Evolutionary conservation across 2,329 filamentous ascomycete species (phyloP), one percentile per base, ranked within the genome.

Genomic region (Furcasterigmium furcatum): DNA sequence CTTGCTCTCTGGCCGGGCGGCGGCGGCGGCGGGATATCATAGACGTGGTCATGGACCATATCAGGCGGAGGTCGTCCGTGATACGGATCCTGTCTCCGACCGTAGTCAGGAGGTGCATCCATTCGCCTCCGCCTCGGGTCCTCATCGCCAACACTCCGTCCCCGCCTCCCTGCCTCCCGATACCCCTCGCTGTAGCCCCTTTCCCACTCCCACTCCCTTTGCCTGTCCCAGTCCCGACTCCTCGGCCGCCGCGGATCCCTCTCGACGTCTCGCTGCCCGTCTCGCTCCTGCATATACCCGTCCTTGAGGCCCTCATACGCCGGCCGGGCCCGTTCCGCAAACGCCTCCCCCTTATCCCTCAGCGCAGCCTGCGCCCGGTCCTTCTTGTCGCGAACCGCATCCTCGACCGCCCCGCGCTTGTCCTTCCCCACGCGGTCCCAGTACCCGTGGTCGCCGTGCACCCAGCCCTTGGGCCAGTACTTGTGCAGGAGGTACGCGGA

Each of bases 401-500:
- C 46, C n/a, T 43, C 38, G 4, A 40, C 39, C 16, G 18, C 19
- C 22, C 40, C 29, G 35, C 24, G n/a, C 32, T 34, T 18, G 9
- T 49, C 34, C 27, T 29, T 36, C 19, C 45, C 43, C 29, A 27
- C 27, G 36, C 49, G 42, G 13, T 60, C 59, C 61, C 63, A 65
- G 16, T 61, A 54, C 10, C 63, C 57, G 22, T 59, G 52, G 16
- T 53, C 59, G 12, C 58, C 57, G 44, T 62, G 52, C 18, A 58
- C 27, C 35, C 56, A 49, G 6, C 56, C 55, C 49, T 63, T 64
- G 24, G 62, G 61, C 64, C 64, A 67, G 50, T 64, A 52, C 44
- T 61, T 64, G 50, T 61, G 62, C 32, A 62, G 60, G 30, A 64
- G 51, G 35, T 66, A 52, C 10, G 63, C 57, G 20, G 62, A 63